Evolutionary conservation across 208 protist species (phyloP).

Genomic region (Trypanosoma avium): DNA sequence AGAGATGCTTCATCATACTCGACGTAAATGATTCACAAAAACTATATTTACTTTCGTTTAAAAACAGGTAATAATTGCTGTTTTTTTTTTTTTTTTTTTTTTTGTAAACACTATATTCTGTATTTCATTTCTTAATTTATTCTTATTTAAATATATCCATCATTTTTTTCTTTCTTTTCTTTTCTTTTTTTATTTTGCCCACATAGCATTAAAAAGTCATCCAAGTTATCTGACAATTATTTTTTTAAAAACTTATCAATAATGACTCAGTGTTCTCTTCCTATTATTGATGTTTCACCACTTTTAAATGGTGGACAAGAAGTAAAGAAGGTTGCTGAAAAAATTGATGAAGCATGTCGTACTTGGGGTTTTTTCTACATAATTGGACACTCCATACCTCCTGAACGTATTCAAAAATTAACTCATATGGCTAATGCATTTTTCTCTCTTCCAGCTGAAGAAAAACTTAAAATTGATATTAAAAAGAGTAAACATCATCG

Average conservation of each 20-base stretch:
- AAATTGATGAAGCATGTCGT: slow-evolving; percentile 70
- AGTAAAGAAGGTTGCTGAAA: slow-evolving; percentile 41
- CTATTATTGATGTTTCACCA: slow-evolving; percentile 72
- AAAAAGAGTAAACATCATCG: slow-evolving; percentile 50
- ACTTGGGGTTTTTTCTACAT: slow-evolving; percentile 88
- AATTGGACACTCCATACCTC: slow-evolving; percentile 57
- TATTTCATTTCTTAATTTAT: background rate
- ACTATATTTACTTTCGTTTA: background rate
- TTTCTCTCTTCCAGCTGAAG: slow-evolving; percentile 58
- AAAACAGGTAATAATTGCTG: background rate
- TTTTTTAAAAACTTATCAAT: too few species aligned
- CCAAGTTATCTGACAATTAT: too few species aligned
- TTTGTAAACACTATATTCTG: background rate
- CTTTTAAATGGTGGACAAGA: slow-evolving; percentile 45
- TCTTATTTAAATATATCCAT: background rate
- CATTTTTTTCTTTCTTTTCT: background rate
- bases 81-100: slow-evolving; percentile 5
- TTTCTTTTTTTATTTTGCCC: background rate
- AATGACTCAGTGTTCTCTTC: slow-evolving; percentile 34
- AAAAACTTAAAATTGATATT: slow-evolving; percentile 77
- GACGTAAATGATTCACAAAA: background rate
- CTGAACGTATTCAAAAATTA: slow-evolving; percentile 39
- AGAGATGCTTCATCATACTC: slow-evolving; percentile 18
- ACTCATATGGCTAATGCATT: slow-evolving; percentile 49
- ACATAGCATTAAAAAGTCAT: too few species aligned